These are phyloP conservation scores for Nicotiana knightiana DNA, from an alignment of 257 asterid genomes.

Conservation along the genomic window DNA sequence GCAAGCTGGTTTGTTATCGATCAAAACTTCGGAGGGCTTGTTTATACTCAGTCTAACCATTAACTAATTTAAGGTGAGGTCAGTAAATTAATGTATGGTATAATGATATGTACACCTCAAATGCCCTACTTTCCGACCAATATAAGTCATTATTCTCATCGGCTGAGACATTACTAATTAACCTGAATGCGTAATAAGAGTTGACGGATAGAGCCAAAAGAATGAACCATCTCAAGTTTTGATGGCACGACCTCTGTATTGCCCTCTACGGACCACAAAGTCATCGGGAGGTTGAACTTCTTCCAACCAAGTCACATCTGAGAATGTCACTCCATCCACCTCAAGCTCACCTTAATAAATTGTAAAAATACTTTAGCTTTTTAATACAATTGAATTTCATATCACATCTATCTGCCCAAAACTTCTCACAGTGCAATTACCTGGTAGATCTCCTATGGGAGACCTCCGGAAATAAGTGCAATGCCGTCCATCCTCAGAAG, in stretches of 20 bases:
- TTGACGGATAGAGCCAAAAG: slow-evolving; percentile 28
- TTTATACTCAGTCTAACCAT: not conserved
- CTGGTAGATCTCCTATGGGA: slow-evolving; percentile 62
- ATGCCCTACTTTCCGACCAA: slow-evolving; percentile 35
- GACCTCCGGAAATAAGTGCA: slow-evolving; percentile 84
- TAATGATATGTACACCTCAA: slow-evolving; percentile 63
- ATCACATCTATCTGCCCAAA: not conserved
- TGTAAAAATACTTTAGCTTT: not conserved
- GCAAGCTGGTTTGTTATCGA: not conserved
- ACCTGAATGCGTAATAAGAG: slow-evolving; percentile 21
- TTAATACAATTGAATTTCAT: not conserved
- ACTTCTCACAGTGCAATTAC: slow-evolving; percentile 29
- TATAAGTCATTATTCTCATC: slow-evolving; percentile 28
- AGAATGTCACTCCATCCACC: slow-evolving; percentile 58
- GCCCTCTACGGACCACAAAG: slow-evolving; percentile 85
- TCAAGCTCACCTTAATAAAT: slow-evolving; percentile 49
- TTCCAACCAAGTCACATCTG: slow-evolving; percentile 86
- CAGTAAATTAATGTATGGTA: slow-evolving; percentile 32
- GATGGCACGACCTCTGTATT: slow-evolving; percentile 78
- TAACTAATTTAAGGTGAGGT: slow-evolving; percentile 25
- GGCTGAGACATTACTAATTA: slow-evolving; percentile 27
- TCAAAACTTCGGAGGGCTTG: not conserved
- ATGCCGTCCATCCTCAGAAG: slow-evolving; percentile 84
- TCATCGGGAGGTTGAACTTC: slow-evolving; percentile 87
- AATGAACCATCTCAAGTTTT: slow-evolving; percentile 41